A percentile compares a stretch with the other conserved stretches of the same genome.
phyloP scores from a whole-genome alignment of 371 early-diverging fungal genomes.

The Blakeslea trispora region DNA sequence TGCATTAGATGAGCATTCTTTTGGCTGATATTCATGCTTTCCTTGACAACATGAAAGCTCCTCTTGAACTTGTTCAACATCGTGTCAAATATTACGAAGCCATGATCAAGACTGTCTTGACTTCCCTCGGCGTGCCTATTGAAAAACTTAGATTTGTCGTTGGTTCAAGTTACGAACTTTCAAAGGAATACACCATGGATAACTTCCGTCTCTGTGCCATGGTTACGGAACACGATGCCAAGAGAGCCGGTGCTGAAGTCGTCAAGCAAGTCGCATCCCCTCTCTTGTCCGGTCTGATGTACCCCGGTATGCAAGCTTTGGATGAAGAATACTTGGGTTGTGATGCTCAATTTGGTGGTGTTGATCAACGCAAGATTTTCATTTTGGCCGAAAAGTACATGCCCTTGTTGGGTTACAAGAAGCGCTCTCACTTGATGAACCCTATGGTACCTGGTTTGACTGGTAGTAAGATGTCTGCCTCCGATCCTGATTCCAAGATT shows the following conservation, averaged over 20 bases:
- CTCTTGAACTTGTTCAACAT: slow-evolving; percentile 88
- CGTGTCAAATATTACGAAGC: slow-evolving; percentile 96
- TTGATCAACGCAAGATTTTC: slow-evolving; percentile 99
- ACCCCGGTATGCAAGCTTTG: slow-evolving; percentile 99
- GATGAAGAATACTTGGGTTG: slow-evolving; percentile 99
- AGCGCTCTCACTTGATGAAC: slow-evolving; percentile 99
- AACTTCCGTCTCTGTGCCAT: slow-evolving; percentile 89
- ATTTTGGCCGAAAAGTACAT: slow-evolving; percentile 97
- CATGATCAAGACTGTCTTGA: slow-evolving; percentile 90
- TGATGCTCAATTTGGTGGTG: slow-evolving; percentile 99
- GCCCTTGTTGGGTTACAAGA: slow-evolving; percentile 96
- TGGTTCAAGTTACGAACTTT: slow-evolving; percentile 92
- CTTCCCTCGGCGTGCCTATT: slow-evolving; percentile 88
- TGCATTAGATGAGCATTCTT: slow-evolving; percentile 86
- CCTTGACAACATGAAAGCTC: slow-evolving; percentile 99
- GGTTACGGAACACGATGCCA: slow-evolving; percentile 96
- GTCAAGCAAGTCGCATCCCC: slow-evolving; percentile 99
- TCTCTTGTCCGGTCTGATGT: slow-evolving; percentile 92
- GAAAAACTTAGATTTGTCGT: slow-evolving; percentile 93
- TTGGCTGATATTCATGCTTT: slow-evolving; percentile 99
- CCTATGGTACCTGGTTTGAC: slow-evolving; percentile 99
- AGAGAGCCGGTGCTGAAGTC: slow-evolving; percentile 99
- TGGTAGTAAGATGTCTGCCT: slow-evolving; percentile 98
- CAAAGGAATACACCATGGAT: slow-evolving; percentile 92
- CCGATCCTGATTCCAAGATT: slow-evolving; percentile 98